Evolutionary conservation across 1,284 basidiomycete species (phyloP), one percentile per base, ranked within the genome.

Genomic region (Apiotrichum gamsii): DNA sequence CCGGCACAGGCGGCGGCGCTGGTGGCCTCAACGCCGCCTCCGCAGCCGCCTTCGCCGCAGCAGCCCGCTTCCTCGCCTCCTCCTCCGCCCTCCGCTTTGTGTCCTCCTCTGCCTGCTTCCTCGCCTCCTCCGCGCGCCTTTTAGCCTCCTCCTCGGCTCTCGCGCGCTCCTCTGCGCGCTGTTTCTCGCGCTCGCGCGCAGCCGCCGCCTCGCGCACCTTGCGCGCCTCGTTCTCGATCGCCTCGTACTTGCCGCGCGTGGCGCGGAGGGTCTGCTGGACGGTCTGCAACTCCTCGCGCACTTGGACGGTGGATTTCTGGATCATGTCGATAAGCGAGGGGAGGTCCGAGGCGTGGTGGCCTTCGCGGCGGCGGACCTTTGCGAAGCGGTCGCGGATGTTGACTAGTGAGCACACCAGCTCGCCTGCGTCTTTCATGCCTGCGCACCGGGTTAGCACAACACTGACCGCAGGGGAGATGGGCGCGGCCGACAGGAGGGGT

Each of bases 241-340:
- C 45, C 8, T 57, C 49, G n/a, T 51, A 57, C 38, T 56, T 48
- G 21, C 34, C 28, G 31, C 46, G 40, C 11, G 47, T 42, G 15
- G 43, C 43, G 19, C 57, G 41, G 13, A 61, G 51, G 6, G 44
- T 48, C 4, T 53, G 41, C 38, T 64, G 61, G 2, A 63, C 41
- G 6, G 40, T 35, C 16, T 53, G 47, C 28, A 67, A 24, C 33
- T 68, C 62, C 35, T 62, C 60, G 16, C 59, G 59, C 8, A 62
- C 18, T 9, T 46, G 40, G 2, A 47, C 29, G 8, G 59, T 61
- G 5, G 62, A 61, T 20, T 54, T 48, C 29, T 57, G 56, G 31
- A 61, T 50, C 33, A 67, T 43, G 3, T 42, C 47, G 40, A 70
- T 65, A 14, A 66, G 45, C 3, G 59, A 57, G 8, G 63, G 59